Percentiles rank a stretch among this genome's conserved stretches.
These are phyloP conservation scores for Alternaria viburni DNA, from an alignment of 2,329 filamentous ascomycete species.

Conservation along the genomic window DNA sequence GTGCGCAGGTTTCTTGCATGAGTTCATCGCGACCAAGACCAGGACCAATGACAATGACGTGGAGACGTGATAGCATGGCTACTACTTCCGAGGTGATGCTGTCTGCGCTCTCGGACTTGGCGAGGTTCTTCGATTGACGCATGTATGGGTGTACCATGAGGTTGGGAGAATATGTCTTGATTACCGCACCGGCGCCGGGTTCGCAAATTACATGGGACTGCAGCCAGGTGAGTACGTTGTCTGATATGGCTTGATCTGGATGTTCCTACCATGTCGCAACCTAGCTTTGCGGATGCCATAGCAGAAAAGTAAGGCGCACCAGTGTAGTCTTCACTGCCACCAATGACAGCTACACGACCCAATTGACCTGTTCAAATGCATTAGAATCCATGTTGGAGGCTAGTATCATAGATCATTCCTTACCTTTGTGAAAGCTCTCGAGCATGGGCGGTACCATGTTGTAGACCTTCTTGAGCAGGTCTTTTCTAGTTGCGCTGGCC, in stretches of 20 bases:
- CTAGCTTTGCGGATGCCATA: slow-evolving; percentile 90
- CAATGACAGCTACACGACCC: slow-evolving; percentile 90
- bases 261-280: slow-evolving; percentile 79
- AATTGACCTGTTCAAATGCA: slow-evolving; percentile 71
- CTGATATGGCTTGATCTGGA: background rate
- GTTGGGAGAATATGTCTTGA: slow-evolving; percentile 98
- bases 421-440: slow-evolving; percentile 95
- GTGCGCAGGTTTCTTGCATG: slow-evolving; percentile 85
- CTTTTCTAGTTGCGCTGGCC: slow-evolving; percentile 69
- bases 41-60: slow-evolving; percentile 91
- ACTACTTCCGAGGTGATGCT: slow-evolving; percentile 73
- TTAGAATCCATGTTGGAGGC: slow-evolving; percentile 18
- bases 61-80: slow-evolving; percentile 81
- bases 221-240: slow-evolving; percentile 16
- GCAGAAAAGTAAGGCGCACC: slow-evolving; percentile 98
- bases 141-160: slow-evolving; percentile 98
- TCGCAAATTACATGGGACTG: slow-evolving; percentile 96
- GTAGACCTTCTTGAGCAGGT: slow-evolving; percentile 79
- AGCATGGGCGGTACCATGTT: slow-evolving; percentile 95
- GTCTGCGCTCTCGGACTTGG: slow-evolving; percentile 63
- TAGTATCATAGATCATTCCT: background rate
- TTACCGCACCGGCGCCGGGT: slow-evolving; percentile 79
- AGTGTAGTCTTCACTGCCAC: slow-evolving; percentile 94
- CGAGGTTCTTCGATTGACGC: slow-evolving; percentile 72
- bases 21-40: slow-evolving; percentile 87